These are phyloP conservation scores for Zhuliangozyma parablackwelliae DNA, from an alignment of 1,139 yeast species.

Conservation along the genomic window DNA sequence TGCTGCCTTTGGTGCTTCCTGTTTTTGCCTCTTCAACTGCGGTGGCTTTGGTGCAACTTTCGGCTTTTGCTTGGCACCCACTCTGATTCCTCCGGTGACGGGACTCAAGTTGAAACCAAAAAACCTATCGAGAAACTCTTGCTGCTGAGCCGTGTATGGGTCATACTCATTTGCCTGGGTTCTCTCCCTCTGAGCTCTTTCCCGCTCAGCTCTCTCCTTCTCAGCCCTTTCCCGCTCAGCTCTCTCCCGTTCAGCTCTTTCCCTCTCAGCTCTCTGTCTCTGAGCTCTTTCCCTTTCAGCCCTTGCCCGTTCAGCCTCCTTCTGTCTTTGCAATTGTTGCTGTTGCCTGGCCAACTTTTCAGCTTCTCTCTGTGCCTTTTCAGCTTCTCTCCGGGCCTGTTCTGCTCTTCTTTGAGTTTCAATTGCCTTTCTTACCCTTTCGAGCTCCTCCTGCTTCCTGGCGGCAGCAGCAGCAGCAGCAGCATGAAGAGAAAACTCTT, in stretches of 20 bases:
- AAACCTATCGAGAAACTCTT: constrained; percentile 19
- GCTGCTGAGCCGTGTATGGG: constrained; percentile 12
- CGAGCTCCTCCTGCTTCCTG: constrained; percentile 3
- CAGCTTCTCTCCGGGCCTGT: constrained; percentile 11
- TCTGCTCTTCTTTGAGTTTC: constrained; percentile 9
- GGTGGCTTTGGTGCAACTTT: constrained; percentile 7
- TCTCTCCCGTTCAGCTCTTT: constrained; percentile 2
- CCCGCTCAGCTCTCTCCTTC: constrained; percentile 9
- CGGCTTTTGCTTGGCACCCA: constrained; percentile 1
- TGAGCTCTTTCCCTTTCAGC: constrained; percentile 10
- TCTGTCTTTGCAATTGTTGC: constrained; percentile 6
- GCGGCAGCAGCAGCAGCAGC: constrained; percentile 2
- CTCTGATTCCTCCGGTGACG: constrained; percentile 1
- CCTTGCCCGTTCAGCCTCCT: no score
- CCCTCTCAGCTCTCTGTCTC: constrained; percentile 9
- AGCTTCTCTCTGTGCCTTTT: constrained; percentile 11
- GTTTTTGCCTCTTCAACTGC: constrained; percentile 1
- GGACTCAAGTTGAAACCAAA: constrained; percentile 14
- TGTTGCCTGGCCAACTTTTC: constrained; percentile 13
- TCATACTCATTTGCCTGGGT: constrained; percentile 10
- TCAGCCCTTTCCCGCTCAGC: constrained; percentile 6
- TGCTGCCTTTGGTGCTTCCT: neutral
- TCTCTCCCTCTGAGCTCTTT: constrained; percentile 9
- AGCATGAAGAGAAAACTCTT: neutral
- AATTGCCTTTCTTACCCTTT: constrained; percentile 5